A percentile compares a stretch with the other conserved stretches of the same genome.
Conservation (phyloP, 345 rosid genomes). For the Syzygium grande region DNA sequence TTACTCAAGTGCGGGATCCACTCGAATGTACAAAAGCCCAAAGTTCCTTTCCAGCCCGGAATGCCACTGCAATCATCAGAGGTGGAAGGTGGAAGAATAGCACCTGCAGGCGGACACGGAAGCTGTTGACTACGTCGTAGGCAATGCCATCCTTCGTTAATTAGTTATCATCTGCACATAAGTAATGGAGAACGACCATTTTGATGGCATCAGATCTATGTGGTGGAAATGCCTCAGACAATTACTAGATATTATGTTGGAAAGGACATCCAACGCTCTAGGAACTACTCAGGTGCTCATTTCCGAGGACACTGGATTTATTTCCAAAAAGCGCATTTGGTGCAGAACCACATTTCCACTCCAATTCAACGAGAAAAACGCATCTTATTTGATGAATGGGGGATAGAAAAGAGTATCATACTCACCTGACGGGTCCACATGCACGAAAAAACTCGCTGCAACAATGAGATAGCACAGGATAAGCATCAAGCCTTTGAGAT, state of each 20-base stretch:
- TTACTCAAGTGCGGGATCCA: neutral
- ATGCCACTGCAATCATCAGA: neutral
- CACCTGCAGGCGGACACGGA: neutral
- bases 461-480: conserved; percentile 38
- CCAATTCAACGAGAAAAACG: neutral
- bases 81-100: neutral
- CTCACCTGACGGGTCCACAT: conserved; percentile 29
- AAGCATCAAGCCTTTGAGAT: conserved; percentile 45
- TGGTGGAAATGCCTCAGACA: neutral
- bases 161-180: neutral
- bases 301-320: neutral
- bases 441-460: conserved; percentile 44
- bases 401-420: conserved; percentile 5
- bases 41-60: neutral
- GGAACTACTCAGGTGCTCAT: neutral
- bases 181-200: neutral
- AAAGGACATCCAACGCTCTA: neutral
- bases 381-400: neutral
- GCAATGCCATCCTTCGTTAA: neutral
- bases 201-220: neutral
- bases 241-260: neutral
- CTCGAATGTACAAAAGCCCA: neutral
- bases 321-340: neutral
- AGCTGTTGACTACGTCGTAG: neutral
- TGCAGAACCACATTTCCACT: neutral